Evolutionary conservation across 2,329 filamentous ascomycete genomes (phyloP), one percentile per base, ranked within the genome.

Genomic region (Gaeumannomyces tritici): DNA sequence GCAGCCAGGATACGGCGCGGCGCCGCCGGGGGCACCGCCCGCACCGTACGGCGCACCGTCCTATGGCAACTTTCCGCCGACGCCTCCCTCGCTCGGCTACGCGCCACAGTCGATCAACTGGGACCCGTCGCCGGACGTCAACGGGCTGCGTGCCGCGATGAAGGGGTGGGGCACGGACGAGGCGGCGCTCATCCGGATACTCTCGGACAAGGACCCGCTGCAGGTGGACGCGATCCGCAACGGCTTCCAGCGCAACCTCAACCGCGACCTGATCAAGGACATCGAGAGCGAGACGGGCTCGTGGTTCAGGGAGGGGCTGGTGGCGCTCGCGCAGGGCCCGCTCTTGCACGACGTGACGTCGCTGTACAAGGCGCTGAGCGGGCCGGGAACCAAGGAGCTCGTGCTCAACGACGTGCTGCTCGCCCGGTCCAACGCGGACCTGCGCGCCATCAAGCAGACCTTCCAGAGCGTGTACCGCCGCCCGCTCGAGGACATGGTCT

Each of bases 141-240:
- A 91, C 63, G 83, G 80, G 4, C 78, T 96, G 27, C 85, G 91
- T 61, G 83, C 83, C 67, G 91, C 93, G 2, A 96, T 97, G 91
- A 96, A 96, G 74, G 92, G 73, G 0, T 90, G 96, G 65, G 93
- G 93, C 42, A 97, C 93, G 0, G 86, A 98, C 69, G 93, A 97
- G 73, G 88, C 86, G 69, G 74, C 83, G 0, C 77, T 98, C 21
- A 93, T 96, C 66, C 77, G 79, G 2, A 77, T 88, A 3, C 78
- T 98, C 11, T 77, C 88, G 3, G 83, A 81, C 67, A 88, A 92
- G 65, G 90, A 96, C 66, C 89, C 93, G 1, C 78, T 92, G 5
- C 90, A 96, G 72, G 82, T 95, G 65, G 83, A 87, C 59, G 79
- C 84, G 11, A 79, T 96, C 61, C 84, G 87, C 63, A 73, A 80